Conservation (phyloP, 495 filamentous ascomycete genomes). For the Tuber brumale region DNA sequence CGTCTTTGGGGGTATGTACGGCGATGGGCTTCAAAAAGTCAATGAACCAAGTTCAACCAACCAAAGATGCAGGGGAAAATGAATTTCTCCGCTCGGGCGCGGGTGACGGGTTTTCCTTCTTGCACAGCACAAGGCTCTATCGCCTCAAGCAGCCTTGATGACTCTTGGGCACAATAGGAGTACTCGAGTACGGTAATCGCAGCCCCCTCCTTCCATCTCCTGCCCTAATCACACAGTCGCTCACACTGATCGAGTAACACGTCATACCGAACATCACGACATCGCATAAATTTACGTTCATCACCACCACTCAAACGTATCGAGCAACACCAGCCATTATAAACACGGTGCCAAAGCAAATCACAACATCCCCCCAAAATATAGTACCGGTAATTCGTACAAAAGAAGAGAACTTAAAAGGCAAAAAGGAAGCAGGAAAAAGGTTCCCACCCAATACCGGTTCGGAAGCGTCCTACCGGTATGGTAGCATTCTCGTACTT, state of each 20-base stretch:
- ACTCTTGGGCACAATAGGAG: not conserved
- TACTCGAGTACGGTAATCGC: not conserved
- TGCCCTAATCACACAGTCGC: not conserved
- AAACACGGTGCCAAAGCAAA: not conserved
- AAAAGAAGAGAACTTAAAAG: not conserved
- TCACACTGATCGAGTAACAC: not conserved
- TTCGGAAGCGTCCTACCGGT: not conserved
- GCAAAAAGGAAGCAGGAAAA: not conserved
- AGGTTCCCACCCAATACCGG: not conserved
- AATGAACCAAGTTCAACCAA: not conserved
- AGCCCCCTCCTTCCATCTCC: not conserved
- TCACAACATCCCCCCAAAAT: not conserved
- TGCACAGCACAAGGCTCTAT: not conserved
- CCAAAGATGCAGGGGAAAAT: not conserved
- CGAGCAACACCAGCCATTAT: not conserved
- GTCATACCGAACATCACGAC: conserved; percentile 3
- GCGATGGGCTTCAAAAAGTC: not conserved
- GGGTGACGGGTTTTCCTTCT: not conserved
- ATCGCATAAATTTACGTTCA: conserved; percentile 3
- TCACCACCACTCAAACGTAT: not conserved
- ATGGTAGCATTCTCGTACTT: not conserved
- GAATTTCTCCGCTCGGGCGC: not conserved
- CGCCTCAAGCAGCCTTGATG: no score
- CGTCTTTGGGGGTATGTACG: not conserved
- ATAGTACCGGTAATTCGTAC: not conserved